Evolutionary conservation across 148 eudicot genomes (phyloP).

Genomic region (Rhododendron williamsianum): DNA sequence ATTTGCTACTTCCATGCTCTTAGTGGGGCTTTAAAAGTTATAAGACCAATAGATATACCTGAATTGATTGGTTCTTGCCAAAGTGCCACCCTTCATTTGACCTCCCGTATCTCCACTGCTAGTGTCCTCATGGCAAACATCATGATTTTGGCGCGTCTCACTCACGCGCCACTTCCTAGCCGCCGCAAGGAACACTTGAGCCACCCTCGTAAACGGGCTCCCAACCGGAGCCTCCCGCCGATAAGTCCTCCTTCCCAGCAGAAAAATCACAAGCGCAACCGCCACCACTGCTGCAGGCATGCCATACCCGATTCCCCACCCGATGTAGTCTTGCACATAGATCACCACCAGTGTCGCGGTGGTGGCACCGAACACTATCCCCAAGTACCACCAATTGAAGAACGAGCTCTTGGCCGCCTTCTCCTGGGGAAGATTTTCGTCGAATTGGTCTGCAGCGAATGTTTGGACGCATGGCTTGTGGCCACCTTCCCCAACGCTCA

Average conservation of each 20-base stretch:
- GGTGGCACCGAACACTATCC: constrained; percentile 51
- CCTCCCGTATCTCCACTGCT: not conserved
- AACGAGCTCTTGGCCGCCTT: constrained; percentile 55
- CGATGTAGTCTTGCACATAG: constrained; percentile 48
- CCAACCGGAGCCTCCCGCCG: constrained; percentile 50
- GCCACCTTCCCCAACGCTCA: constrained; percentile 63
- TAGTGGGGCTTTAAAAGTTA: not conserved
- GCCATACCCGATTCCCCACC: constrained; percentile 58
- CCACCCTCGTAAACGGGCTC: constrained; percentile 65
- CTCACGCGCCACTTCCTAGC: constrained; percentile 35
- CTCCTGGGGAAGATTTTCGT: constrained; percentile 44
- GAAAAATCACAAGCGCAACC: constrained; percentile 39
- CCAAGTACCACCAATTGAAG: constrained; percentile 84
- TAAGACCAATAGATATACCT: constrained; percentile 29
- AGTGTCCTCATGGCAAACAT: constrained; percentile 23
- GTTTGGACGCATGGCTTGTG: constrained; percentile 77
- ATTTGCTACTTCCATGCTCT: not conserved
- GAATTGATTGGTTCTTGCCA: constrained; percentile 52
- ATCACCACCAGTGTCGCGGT: constrained; percentile 36
- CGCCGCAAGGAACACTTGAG: constrained; percentile 61
- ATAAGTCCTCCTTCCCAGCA: constrained; percentile 36
- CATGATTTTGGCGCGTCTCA: constrained; percentile 1
- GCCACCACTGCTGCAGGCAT: constrained; percentile 43
- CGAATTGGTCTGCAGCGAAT: constrained; percentile 74
- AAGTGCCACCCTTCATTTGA: not conserved